Evolutionary conservation across 1,284 basidiomycete species (phyloP).

Genomic region (Rhodofomes roseus): DNA sequence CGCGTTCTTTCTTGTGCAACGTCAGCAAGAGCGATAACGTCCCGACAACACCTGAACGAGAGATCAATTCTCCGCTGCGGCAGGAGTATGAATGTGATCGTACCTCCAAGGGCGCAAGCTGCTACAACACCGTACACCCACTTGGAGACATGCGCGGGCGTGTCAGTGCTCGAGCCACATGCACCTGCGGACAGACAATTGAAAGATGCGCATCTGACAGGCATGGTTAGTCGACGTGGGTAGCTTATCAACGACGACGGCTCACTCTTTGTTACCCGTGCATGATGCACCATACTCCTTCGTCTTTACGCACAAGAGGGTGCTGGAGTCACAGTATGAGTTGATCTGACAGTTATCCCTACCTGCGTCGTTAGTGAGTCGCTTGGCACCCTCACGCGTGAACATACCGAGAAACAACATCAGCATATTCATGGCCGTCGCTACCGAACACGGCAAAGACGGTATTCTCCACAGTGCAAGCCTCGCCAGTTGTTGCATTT

Average conservation of each 20-base stretch:
- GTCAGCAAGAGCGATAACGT: constrained; percentile 68
- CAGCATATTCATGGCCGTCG: constrained; percentile 53
- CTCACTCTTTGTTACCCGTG: constrained; percentile 78
- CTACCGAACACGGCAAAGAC: constrained; percentile 67
- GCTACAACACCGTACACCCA: constrained; percentile 78
- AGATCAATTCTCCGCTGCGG: too few species aligned
- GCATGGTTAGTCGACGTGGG: background rate
- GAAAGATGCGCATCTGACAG: constrained; percentile 63
- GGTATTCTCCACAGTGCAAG: constrained; percentile 77
- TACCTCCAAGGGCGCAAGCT: constrained; percentile 68
- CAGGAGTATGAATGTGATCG: constrained; percentile 16
- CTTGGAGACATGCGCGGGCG: constrained; percentile 57
- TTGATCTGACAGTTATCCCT: constrained; percentile 68
- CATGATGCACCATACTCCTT: constrained; percentile 59
- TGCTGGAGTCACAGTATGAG: constrained; percentile 69
- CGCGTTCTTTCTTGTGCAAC: constrained; percentile 67
- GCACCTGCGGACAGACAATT: constrained; percentile 64
- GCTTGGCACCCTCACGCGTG: background rate
- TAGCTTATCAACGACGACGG: constrained; percentile 7
- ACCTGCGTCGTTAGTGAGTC: constrained; percentile 6
- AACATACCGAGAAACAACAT: constrained; percentile 73
- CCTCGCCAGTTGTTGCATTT: constrained; percentile 60
- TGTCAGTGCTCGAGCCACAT: constrained; percentile 61
- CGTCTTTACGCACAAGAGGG: constrained; percentile 55
- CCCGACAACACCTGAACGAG: constrained; percentile 57